Evolutionary conservation across 345 rosid genomes (phyloP).

Genomic region (Bruguiera parviflora): DNA sequence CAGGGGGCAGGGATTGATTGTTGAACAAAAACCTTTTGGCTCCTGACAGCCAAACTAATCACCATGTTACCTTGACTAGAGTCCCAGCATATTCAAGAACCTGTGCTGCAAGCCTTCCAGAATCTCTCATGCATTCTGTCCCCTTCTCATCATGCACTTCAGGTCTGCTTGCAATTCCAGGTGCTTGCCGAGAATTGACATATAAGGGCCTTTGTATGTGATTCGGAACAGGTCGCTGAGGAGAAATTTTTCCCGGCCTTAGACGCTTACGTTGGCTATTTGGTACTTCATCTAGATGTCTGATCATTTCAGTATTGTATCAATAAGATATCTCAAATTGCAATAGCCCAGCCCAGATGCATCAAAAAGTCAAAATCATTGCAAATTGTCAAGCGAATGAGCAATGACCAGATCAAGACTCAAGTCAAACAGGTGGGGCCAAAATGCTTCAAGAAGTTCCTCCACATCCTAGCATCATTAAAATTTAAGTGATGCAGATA

Average conservation of each 20-base stretch:
- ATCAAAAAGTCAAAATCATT: too few relatives aligned
- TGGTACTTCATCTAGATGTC: constrained; percentile 48
- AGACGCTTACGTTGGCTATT: constrained; percentile 48
- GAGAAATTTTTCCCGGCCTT: constrained; percentile 71
- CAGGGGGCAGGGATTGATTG: too few relatives aligned
- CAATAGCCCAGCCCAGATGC: not conserved
- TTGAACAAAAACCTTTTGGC: not conserved
- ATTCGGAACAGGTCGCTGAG: constrained; percentile 64
- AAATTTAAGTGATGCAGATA: not conserved
- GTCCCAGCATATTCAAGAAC: constrained; percentile 81
- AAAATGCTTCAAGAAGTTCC: not conserved
- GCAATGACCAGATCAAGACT: not conserved
- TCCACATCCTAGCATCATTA: not conserved
- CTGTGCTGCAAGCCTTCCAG: constrained; percentile 84
- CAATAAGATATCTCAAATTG: constrained; percentile 9
- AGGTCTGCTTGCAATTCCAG: constrained; percentile 69
- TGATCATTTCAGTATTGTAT: constrained; percentile 25
- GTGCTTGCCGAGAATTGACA: constrained; percentile 45
- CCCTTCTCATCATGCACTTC: constrained; percentile 79
- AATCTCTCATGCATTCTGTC: constrained; percentile 78
- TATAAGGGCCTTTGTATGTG: constrained; percentile 67
- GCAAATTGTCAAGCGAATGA: not conserved
- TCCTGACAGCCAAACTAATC: not conserved
- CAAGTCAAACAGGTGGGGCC: not conserved
- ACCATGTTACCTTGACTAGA: constrained; percentile 62